Percentiles rank a stretch among this genome's conserved stretches.
These are phyloP conservation scores for Turritis glabra DNA, from an alignment of 345 rosid genomes.

Conservation along the genomic window DNA sequence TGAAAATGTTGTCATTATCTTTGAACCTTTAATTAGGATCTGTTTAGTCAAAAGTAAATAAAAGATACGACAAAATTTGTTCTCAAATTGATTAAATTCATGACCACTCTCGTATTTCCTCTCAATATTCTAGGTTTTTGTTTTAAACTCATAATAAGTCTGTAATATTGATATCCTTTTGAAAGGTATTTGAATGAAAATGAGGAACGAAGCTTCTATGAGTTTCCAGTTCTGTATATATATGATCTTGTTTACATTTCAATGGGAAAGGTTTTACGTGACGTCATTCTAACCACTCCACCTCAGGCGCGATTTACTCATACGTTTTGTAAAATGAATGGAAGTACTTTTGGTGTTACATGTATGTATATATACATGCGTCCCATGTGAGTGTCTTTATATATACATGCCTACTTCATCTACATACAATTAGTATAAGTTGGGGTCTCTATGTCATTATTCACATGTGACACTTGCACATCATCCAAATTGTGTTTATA, in stretches of 20 bases:
- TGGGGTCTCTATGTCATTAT: background rate
- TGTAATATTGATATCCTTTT: background rate
- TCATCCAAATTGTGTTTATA: background rate
- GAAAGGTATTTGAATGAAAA: background rate
- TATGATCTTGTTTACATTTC: background rate
- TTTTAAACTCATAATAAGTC: background rate
- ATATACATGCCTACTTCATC: too few relatives aligned
- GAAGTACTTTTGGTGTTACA: too few relatives aligned
- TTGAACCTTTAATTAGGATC: too few relatives aligned
- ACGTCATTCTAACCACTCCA: slow-evolving; percentile 33
- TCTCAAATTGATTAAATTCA: background rate
- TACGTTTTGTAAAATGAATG: too few relatives aligned
- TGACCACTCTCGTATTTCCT: background rate
- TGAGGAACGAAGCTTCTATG: slow-evolving; percentile 9
- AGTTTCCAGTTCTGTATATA: slow-evolving; percentile 1
- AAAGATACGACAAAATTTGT: background rate
- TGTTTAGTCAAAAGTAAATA: background rate
- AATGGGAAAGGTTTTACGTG: slow-evolving; percentile 3
- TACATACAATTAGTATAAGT: background rate
- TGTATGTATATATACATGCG: too few relatives aligned
- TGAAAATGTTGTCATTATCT: too few relatives aligned
- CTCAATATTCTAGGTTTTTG: background rate
- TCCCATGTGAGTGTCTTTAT: too few relatives aligned
- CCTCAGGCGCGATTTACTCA: too few relatives aligned
- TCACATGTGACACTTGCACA: background rate